These are phyloP conservation scores for Polysphondylium violaceum DNA, from an alignment of 78 protist species.

Conservation along the genomic window DNA sequence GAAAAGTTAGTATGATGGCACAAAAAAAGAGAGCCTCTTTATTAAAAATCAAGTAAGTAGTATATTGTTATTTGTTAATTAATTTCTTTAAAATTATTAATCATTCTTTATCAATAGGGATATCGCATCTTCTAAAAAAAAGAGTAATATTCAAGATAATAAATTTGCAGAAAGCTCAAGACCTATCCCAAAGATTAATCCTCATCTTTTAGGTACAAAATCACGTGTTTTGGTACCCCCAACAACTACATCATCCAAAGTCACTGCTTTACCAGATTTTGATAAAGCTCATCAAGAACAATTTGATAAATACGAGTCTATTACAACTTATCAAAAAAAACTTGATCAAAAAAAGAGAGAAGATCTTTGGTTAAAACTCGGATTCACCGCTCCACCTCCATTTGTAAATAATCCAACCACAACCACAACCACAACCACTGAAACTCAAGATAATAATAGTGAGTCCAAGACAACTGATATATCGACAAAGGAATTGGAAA, in stretches of 20 bases:
- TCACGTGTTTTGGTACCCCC: background rate
- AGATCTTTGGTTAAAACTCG: conserved; percentile 64
- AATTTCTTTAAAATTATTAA: background rate
- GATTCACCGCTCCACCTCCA: conserved; percentile 33
- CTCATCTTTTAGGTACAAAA: conserved; percentile 25
- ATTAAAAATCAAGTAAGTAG: conserved; percentile 51
- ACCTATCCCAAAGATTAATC: conserved; percentile 58
- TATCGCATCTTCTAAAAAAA: conserved; percentile 38
- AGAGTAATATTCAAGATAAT: background rate
- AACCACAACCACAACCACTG: conserved; percentile 7
- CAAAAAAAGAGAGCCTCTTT: conserved; percentile 54
- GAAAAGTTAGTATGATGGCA: conserved; percentile 46
- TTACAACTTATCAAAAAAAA: conserved; percentile 48
- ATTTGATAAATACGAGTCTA: conserved; percentile 43
- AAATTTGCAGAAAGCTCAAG: conserved; percentile 41
- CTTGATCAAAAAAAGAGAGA: conserved; percentile 58
- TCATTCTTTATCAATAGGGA: background rate
- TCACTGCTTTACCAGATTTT: conserved; percentile 43
- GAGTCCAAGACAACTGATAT: background rate
- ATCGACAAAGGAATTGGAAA: too few species aligned
- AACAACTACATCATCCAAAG: background rate
- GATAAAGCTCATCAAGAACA: conserved; percentile 54
- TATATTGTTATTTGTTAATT: background rate
- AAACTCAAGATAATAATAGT: background rate
- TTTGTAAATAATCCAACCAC: conserved; percentile 21